Evolutionary conservation across 1,284 basidiomycete genomes (phyloP).

Genomic region (Cryptococcus sp.): DNA sequence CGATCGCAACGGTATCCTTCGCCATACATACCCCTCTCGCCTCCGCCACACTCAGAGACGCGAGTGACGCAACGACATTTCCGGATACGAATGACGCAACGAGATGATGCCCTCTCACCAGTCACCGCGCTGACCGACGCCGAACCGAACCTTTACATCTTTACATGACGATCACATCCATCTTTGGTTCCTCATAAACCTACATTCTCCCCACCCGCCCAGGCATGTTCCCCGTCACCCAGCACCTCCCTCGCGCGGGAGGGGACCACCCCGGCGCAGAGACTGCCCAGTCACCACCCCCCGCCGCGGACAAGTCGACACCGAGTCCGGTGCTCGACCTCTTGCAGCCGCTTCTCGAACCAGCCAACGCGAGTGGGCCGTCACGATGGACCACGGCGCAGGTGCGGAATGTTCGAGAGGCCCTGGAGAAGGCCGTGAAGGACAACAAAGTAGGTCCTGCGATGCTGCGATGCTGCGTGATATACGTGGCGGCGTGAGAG

Average conservation of each 20-base stretch:
- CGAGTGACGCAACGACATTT: too few relatives aligned
- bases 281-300: background rate
- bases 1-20: too few relatives aligned
- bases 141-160: background rate
- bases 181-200: too few relatives aligned
- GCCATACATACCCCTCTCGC: too few relatives aligned
- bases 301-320: background rate
- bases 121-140: too few relatives aligned
- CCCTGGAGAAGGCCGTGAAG: slow-evolving; percentile 22
- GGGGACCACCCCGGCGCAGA: slow-evolving; percentile 7
- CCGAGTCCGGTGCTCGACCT: slow-evolving; percentile 26
- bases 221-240: slow-evolving; percentile 30
- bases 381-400: slow-evolving; percentile 16
- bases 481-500: too few relatives aligned
- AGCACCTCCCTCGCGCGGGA: slow-evolving; percentile 24
- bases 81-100: too few relatives aligned
- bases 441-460: slow-evolving; percentile 26
- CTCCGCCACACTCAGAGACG: too few relatives aligned
- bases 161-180: too few relatives aligned
- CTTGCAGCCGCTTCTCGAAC: slow-evolving; percentile 19
- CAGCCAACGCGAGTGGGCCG: background rate
- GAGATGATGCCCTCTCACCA: too few relatives aligned
- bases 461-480: too few relatives aligned
- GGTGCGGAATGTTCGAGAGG: slow-evolving; percentile 18
- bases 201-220: too few relatives aligned